phyloP scores from a whole-genome alignment of 495 filamentous ascomycete species.

The Physcia stellaris region DNA sequence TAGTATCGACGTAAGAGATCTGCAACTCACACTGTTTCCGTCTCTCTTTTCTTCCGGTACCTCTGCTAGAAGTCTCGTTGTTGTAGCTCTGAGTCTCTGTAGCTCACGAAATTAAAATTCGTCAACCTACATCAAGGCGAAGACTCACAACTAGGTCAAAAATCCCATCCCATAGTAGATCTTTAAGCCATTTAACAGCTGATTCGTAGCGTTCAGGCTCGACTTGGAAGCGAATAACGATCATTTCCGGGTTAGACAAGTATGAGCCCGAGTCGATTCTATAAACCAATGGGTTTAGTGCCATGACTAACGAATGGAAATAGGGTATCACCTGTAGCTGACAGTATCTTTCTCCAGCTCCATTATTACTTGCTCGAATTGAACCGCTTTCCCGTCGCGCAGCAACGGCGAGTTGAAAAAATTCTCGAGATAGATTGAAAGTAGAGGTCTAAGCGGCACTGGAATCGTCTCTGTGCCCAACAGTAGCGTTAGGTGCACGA shows the following conservation, averaged over 20 bases:
- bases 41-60: slow-evolving; percentile 86
- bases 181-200: slow-evolving; percentile 71
- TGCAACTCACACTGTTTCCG: slow-evolving; percentile 49
- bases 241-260: slow-evolving; percentile 64
- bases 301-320: too few relatives aligned
- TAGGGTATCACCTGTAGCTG: too few relatives aligned
- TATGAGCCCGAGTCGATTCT: slow-evolving; percentile 47
- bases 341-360: slow-evolving; percentile 85
- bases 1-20: too few relatives aligned
- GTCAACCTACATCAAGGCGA: background rate
- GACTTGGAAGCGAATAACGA: slow-evolving; percentile 69
- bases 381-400: slow-evolving; percentile 61
- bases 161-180: slow-evolving; percentile 74
- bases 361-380: slow-evolving; percentile 84
- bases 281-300: too few relatives aligned
- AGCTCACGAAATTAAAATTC: background rate
- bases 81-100: slow-evolving; percentile 62
- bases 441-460: slow-evolving; percentile 60
- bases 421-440: slow-evolving; percentile 73
- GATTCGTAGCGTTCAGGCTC: slow-evolving; percentile 78
- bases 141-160: slow-evolving; percentile 50
- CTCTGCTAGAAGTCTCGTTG: slow-evolving; percentile 79
- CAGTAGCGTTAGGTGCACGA: slow-evolving; percentile 68
- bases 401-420: slow-evolving; percentile 87
- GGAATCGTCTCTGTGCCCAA: slow-evolving; percentile 64